These are phyloP conservation scores for Aureobasidium sp. DNA, from an alignment of 2,329 filamentous ascomycete species.

Conservation along the genomic window DNA sequence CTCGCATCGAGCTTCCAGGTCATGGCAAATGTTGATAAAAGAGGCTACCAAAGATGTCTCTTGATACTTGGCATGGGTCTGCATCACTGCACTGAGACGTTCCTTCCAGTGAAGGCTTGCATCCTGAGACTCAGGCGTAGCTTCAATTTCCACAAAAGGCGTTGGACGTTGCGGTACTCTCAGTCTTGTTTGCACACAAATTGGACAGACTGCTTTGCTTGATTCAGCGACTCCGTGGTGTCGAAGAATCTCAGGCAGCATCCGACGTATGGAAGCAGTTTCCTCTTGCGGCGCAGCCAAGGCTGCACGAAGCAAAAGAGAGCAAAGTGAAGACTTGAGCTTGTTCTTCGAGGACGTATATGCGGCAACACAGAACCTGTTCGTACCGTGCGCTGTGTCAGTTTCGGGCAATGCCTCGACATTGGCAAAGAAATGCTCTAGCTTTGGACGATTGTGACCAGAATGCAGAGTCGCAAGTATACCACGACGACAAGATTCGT, in stretches of 20 bases:
- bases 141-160: conserved; percentile 29
- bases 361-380: neutral
- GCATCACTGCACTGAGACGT: conserved; percentile 37
- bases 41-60: conserved; percentile 40
- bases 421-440: neutral
- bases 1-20: conserved; percentile 48
- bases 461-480: neutral
- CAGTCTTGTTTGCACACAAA: neutral
- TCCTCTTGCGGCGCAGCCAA: conserved; percentile 8
- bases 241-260: conserved; percentile 8
- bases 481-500: neutral
- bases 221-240: conserved; percentile 13
- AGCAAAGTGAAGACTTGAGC: conserved; percentile 6
- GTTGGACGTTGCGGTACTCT: neutral
- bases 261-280: neutral
- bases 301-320: conserved; percentile 11
- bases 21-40: conserved; percentile 45
- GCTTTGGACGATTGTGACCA: neutral
- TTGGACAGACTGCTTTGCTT: neutral
- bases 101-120: conserved; percentile 41
- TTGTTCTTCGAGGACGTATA: neutral
- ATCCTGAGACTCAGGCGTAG: conserved; percentile 27
- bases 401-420: neutral
- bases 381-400: neutral
- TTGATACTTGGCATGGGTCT: conserved; percentile 33